These are phyloP conservation scores for Stachybotrys chlorohalonatus DNA, from an alignment of 2,329 filamentous ascomycete genomes.

Conservation along the genomic window DNA sequence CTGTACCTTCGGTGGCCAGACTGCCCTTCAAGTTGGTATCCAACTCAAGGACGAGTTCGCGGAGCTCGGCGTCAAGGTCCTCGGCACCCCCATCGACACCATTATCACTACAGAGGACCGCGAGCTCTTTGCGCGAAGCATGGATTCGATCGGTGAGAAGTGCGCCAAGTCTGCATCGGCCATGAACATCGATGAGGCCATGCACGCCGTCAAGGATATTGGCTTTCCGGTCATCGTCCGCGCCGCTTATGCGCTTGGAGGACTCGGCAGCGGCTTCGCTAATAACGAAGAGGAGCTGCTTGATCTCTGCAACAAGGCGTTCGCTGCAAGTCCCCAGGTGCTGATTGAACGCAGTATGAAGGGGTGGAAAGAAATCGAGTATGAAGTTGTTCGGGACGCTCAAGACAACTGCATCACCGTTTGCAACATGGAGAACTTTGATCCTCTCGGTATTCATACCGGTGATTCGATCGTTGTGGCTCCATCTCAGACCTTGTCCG, in stretches of 20 bases:
- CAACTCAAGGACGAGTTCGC: constrained; percentile 97
- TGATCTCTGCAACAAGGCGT: constrained; percentile 87
- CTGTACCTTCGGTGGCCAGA: constrained; percentile 95
- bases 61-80: constrained; percentile 79
- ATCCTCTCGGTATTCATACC: constrained; percentile 94
- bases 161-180: constrained; percentile 96
- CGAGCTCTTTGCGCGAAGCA: constrained; percentile 93
- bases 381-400: constrained; percentile 92
- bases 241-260: constrained; percentile 91
- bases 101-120: constrained; percentile 98
- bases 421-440: constrained; percentile 99
- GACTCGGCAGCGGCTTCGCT: constrained; percentile 90
- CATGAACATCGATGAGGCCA: constrained; percentile 77
- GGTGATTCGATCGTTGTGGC: constrained; percentile 98
- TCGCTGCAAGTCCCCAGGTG: constrained; percentile 90
- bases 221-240: constrained; percentile 96
- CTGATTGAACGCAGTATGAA: constrained; percentile 98
- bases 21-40: constrained; percentile 91
- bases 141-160: constrained; percentile 97
- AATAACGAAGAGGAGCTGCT: constrained; percentile 75
- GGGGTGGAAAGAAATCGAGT: constrained; percentile 99
- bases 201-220: constrained; percentile 81
- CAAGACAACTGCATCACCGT: constrained; percentile 99
- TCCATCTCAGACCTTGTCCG: constrained; percentile 90
- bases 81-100: constrained; percentile 94